Percentiles rank a stretch among this genome's conserved stretches.
phyloP scores from a whole-genome alignment of 1,284 basidiomycete genomes.

The Moniliophthora roreri region DNA sequence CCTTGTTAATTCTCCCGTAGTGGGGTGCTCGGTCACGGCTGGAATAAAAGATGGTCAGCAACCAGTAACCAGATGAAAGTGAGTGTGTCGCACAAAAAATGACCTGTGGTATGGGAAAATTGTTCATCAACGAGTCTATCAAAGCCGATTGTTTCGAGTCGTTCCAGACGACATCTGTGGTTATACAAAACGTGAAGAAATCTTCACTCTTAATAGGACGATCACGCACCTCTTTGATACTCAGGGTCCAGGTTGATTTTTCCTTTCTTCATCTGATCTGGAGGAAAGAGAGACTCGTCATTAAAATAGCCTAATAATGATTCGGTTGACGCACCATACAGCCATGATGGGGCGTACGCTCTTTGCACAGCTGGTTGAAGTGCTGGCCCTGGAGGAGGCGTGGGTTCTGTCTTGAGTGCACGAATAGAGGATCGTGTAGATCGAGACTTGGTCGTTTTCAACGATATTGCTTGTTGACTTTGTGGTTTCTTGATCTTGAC shows the following conservation, averaged over 20 bases:
- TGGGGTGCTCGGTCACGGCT: not conserved
- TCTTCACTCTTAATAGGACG: not conserved
- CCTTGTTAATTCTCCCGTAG: not conserved
- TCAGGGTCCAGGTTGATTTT: constrained; percentile 5
- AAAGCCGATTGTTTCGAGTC: constrained; percentile 1
- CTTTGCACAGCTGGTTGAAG: too few relatives aligned
- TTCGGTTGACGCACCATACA: too few relatives aligned
- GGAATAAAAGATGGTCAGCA: not conserved
- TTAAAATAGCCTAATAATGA: too few relatives aligned
- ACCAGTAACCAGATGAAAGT: too few relatives aligned
- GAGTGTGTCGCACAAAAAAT: constrained; percentile 1
- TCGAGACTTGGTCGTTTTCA: too few relatives aligned
- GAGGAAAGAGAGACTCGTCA: not conserved
- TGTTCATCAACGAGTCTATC: constrained; percentile 10
- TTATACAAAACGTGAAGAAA: too few relatives aligned
- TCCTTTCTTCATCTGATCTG: constrained; percentile 1
- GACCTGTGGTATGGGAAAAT: constrained; percentile 5
- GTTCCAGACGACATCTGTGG: constrained; percentile 7
- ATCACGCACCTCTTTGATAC: constrained; percentile 9
- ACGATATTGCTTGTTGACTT: too few relatives aligned
- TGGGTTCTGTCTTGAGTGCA: too few relatives aligned
- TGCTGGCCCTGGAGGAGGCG: too few relatives aligned
- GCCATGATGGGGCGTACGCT: too few relatives aligned
- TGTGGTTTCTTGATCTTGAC: too few relatives aligned
- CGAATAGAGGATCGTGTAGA: too few relatives aligned